phyloP scores from a whole-genome alignment of 73 alveolate genomes.

The Paramecium sonneborni region DNA sequence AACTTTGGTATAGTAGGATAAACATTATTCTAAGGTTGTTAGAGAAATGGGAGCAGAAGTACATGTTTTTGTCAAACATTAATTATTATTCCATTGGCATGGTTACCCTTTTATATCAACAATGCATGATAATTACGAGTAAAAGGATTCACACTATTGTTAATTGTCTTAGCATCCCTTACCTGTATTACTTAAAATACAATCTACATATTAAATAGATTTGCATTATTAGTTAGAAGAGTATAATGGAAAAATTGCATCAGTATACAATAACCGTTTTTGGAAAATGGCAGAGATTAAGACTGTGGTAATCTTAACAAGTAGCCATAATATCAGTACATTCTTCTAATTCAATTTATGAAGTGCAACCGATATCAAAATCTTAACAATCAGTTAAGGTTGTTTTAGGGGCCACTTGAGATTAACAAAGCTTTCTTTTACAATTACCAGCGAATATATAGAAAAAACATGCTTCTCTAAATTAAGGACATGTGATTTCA shows the following conservation, averaged over 20 bases:
- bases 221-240: neutral
- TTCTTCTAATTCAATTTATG: neutral
- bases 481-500: neutral
- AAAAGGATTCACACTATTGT: neutral
- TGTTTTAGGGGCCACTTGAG: neutral
- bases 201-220: neutral
- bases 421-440: neutral
- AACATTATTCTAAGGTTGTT: neutral
- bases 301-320: neutral
- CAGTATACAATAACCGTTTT: neutral
- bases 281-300: neutral
- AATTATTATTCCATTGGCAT: neutral
- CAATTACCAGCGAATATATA: neutral
- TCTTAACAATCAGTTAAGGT: neutral
- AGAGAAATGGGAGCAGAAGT: neutral
- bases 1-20: neutral
- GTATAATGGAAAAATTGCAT: neutral
- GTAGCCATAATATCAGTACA: neutral
- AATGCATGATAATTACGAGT: neutral
- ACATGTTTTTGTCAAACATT: neutral
- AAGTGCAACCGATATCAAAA: neutral
- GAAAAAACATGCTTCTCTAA: neutral
- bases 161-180: neutral
- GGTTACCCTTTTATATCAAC: neutral
- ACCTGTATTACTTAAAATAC: neutral